phyloP scores from a whole-genome alignment of 371 early-diverging fungal genomes.

The Rhizopus arrhizus region DNA sequence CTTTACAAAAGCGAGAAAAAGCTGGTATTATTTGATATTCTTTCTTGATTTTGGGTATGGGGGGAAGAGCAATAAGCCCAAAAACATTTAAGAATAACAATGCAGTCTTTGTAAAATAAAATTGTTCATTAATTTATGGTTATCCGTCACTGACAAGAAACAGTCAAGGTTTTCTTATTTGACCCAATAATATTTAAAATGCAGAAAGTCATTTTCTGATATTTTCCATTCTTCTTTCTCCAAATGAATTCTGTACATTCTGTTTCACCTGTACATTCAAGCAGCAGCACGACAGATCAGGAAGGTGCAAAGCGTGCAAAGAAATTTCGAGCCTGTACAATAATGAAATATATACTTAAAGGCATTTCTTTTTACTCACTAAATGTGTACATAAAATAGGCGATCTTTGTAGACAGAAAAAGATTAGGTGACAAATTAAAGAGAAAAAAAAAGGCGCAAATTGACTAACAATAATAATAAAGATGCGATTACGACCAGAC shows the following conservation, averaged over 20 bases:
- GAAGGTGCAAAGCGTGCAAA: conserved; percentile 3
- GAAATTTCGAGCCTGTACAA: conserved; percentile 28
- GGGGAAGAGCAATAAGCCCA: too few species aligned
- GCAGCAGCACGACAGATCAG: neutral
- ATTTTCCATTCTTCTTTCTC: neutral
- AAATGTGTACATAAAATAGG: conserved; percentile 9
- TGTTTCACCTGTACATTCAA: neutral
- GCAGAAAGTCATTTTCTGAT: neutral
- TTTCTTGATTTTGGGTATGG: too few species aligned
- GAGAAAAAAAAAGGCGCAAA: neutral
- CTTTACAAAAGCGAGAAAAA: too few species aligned
- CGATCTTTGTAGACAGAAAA: conserved; percentile 33
- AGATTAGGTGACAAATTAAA: conserved; percentile 23
- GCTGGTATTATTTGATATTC: too few species aligned
- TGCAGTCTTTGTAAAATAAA: too few species aligned
- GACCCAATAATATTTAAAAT: neutral
- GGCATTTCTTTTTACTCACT: neutral
- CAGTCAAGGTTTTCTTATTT: too few species aligned
- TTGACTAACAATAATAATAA: neutral
- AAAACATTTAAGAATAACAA: too few species aligned
- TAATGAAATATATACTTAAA: neutral
- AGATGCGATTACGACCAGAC: conserved; percentile 31
- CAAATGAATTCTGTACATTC: neutral
- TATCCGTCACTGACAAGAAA: too few species aligned
- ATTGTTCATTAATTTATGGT: too few species aligned